Evolutionary conservation across 2,329 filamentous ascomycete genomes (phyloP).

Genomic region (Pyrenophora tritici-repentis): DNA sequence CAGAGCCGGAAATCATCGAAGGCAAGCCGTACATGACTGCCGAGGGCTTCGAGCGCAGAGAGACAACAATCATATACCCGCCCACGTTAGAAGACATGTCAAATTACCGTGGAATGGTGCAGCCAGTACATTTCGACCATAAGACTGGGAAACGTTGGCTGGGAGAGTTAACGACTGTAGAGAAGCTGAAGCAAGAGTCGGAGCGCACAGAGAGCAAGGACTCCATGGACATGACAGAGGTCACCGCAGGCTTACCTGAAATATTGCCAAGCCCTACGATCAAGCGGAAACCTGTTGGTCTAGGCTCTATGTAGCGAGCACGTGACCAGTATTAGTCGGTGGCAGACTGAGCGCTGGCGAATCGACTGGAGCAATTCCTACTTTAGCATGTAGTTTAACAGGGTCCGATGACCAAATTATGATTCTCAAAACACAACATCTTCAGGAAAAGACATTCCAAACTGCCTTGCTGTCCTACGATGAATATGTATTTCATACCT

Average conservation of each 20-base stretch:
- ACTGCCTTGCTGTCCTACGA: too few species aligned
- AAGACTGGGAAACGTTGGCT: constrained; percentile 34
- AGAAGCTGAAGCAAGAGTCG: constrained; percentile 21
- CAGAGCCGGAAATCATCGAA: constrained; percentile 48
- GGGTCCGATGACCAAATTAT: neutral
- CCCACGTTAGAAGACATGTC: constrained; percentile 48
- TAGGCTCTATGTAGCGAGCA: constrained; percentile 4
- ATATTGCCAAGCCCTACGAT: constrained; percentile 12
- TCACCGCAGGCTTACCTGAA: constrained; percentile 16
- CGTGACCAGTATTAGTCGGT: neutral
- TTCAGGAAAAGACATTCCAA: too few species aligned
- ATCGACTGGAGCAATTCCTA: neutral
- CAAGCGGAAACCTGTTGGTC: constrained; percentile 20
- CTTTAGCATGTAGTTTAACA: constrained; percentile 1
- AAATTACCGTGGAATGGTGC: constrained; percentile 31
- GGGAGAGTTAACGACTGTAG: constrained; percentile 29
- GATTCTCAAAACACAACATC: neutral
- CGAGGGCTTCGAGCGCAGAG: constrained; percentile 50
- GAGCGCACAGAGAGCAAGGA: constrained; percentile 8
- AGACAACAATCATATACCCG: constrained; percentile 54
- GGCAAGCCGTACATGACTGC: constrained; percentile 42
- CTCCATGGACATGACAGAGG: constrained; percentile 14
- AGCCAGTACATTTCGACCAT: constrained; percentile 39
- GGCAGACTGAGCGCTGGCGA: neutral
- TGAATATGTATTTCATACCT: neutral